Percentiles rank a stretch among this genome's conserved stretches.
Evolutionary conservation across 1,284 basidiomycete genomes (phyloP).

Genomic region (Somion occarium): DNA sequence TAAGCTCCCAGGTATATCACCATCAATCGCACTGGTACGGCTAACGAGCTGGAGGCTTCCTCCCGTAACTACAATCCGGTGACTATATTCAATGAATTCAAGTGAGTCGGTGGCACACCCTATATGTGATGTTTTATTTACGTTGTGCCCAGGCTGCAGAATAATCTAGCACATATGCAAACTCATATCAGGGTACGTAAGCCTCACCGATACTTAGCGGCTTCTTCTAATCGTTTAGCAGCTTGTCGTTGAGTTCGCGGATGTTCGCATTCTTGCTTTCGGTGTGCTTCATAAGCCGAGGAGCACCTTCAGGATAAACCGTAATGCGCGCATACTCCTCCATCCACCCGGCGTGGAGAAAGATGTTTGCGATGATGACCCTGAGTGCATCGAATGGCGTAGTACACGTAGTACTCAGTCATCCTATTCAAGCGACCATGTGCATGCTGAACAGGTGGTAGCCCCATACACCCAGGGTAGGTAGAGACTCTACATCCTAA

Average conservation of each 20-base stretch:
- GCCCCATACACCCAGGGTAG: background rate
- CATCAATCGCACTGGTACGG: constrained; percentile 67
- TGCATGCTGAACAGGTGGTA: background rate
- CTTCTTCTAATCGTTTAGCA: constrained; percentile 20
- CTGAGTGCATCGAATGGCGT: constrained; percentile 9
- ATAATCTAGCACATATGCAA: constrained; percentile 55
- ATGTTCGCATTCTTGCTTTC: constrained; percentile 69
- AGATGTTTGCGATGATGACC: constrained; percentile 12
- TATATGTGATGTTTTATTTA: background rate
- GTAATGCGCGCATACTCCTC: constrained; percentile 59
- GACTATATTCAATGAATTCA: constrained; percentile 66
- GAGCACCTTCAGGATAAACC: constrained; percentile 52
- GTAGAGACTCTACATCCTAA: background rate
- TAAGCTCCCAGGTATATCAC: constrained; percentile 55
- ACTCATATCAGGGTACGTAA: constrained; percentile 53
- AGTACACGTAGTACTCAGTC: constrained; percentile 12
- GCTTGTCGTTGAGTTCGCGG: constrained; percentile 65
- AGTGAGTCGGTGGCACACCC: constrained; percentile 39
- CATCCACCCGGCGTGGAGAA: constrained; percentile 60
- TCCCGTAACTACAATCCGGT: constrained; percentile 65
- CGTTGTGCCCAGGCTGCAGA: constrained; percentile 45
- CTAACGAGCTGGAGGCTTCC: constrained; percentile 61
- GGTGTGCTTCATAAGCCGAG: constrained; percentile 58
- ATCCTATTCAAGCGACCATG: background rate
- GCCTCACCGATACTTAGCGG: background rate